These are phyloP conservation scores for Colletotrichum cuscutae DNA, from an alignment of 2,329 filamentous ascomycete species.

Conservation along the genomic window DNA sequence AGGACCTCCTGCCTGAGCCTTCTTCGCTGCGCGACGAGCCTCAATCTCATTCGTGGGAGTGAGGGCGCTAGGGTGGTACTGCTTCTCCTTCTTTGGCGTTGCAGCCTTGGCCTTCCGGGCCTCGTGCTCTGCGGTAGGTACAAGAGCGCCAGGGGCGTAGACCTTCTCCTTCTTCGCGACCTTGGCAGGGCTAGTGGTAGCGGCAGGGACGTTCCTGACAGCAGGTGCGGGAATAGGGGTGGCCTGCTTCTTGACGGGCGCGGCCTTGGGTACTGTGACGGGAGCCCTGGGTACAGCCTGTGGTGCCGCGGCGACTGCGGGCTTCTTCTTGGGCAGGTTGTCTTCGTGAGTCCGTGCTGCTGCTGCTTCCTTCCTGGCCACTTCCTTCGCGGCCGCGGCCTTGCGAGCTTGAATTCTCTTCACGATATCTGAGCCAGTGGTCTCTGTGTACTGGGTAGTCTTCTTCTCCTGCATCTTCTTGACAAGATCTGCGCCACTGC, in stretches of 20 bases:
- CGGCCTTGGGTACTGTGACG: background rate
- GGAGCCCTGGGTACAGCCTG: background rate
- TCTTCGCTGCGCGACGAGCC: background rate
- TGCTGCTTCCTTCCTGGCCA: background rate
- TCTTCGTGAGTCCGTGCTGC: background rate
- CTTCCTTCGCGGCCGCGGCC: constrained; percentile 3
- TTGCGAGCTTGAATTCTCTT: constrained; percentile 24
- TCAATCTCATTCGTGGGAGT: constrained; percentile 24
- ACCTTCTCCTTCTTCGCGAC: constrained; percentile 11
- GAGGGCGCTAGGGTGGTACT: constrained; percentile 19
- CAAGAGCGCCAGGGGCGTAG: background rate
- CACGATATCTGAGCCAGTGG: constrained; percentile 14
- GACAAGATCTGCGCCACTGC: constrained; percentile 2
- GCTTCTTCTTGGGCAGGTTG: background rate
- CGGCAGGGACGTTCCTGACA: background rate
- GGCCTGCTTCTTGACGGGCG: background rate
- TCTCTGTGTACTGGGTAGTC: background rate
- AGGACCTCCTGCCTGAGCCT: constrained; percentile 4
- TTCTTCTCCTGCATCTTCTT: constrained; percentile 16
- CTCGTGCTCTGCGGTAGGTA: constrained; percentile 5
- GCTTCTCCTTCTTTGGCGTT: constrained; percentile 15
- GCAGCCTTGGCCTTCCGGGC: background rate
- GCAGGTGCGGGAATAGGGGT: background rate
- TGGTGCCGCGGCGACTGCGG: background rate
- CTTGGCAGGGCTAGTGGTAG: background rate